These are phyloP conservation scores for Durio zibethinus DNA, from an alignment of 345 rosid genomes.

Conservation along the genomic window DNA sequence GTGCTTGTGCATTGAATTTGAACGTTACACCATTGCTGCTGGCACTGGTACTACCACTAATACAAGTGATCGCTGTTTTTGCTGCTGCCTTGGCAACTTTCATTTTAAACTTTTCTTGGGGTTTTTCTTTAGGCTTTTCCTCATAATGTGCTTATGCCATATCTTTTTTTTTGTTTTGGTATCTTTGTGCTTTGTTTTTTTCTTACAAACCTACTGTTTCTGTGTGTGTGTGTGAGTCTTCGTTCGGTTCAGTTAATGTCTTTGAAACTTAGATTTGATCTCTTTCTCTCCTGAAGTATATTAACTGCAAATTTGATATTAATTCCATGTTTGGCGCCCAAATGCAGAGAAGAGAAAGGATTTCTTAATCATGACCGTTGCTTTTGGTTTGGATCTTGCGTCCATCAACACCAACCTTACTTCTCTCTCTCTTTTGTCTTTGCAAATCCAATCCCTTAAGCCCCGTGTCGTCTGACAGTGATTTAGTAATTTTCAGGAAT, in stretches of 20 bases:
- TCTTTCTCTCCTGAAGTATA: slow-evolving; percentile 38
- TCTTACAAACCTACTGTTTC: too few species aligned
- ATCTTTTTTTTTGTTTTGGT: not conserved
- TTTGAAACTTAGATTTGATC: slow-evolving; percentile 13
- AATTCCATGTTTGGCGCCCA: slow-evolving; percentile 62
- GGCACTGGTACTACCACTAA: slow-evolving; percentile 17
- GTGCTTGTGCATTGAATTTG: slow-evolving; percentile 90
- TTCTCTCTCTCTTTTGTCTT: too few species aligned
- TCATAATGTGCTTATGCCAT: slow-evolving; percentile 61
- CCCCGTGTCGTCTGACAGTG: not conserved
- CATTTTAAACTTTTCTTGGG: slow-evolving; percentile 8
- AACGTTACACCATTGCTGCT: slow-evolving; percentile 38
- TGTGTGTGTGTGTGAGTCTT: too few species aligned
- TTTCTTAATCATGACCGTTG: slow-evolving; percentile 32
- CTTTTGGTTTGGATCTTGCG: slow-evolving; percentile 20
- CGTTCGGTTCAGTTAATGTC: not conserved
- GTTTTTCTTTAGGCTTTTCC: slow-evolving; percentile 30
- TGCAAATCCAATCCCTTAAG: not conserved
- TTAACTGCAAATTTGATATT: slow-evolving; percentile 40
- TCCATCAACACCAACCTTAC: not conserved
- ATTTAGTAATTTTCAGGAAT: not conserved
- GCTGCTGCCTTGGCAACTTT: slow-evolving; percentile 18
- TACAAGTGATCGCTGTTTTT: slow-evolving; percentile 27
- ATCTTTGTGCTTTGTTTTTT: not conserved
- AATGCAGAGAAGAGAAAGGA: slow-evolving; percentile 1